phyloP scores from a whole-genome alignment of 2,329 filamentous ascomycete species.

The Shiraia bambusicola region DNA sequence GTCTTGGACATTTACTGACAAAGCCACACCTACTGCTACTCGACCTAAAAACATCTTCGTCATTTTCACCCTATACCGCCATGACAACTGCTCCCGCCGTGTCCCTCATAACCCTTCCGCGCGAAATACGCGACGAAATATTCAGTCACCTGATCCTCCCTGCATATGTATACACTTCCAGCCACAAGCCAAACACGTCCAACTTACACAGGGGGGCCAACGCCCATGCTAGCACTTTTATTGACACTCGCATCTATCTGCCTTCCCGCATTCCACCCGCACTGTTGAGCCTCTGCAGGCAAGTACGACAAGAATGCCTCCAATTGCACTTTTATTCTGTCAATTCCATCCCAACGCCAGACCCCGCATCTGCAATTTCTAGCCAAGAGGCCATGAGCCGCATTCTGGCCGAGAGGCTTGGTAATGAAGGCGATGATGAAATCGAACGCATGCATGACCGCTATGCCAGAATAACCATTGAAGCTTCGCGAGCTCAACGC shows the following conservation, averaged over 20 bases:
- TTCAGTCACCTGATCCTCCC: constrained; percentile 21
- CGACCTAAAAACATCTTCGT: not conserved
- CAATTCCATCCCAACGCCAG: constrained; percentile 4
- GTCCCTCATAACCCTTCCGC: constrained; percentile 23
- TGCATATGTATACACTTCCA: constrained; percentile 27
- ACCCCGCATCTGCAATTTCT: not conserved
- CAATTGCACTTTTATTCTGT: constrained; percentile 16
- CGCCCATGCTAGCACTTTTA: constrained; percentile 9
- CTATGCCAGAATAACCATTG: constrained; percentile 27
- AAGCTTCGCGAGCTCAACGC: constrained; percentile 20
- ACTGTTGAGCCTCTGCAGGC: constrained; percentile 27
- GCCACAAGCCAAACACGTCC: constrained; percentile 10
- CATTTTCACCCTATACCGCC: not conserved
- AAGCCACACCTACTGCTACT: no score
- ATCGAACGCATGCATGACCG: constrained; percentile 25
- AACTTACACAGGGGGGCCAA: constrained; percentile 13
- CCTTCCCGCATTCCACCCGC: constrained; percentile 22
- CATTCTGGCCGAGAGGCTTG: constrained; percentile 12
- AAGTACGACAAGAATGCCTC: constrained; percentile 29
- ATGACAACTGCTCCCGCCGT: constrained; percentile 1
- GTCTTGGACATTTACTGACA: no score
- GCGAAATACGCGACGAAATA: constrained; percentile 33
- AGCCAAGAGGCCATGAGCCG: constrained; percentile 8
- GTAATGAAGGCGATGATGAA: constrained; percentile 18
- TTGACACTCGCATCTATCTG: constrained; percentile 34